phyloP scores from a whole-genome alignment of 2,329 filamentous ascomycete species.

The Harringtonia lauricola region DNA sequence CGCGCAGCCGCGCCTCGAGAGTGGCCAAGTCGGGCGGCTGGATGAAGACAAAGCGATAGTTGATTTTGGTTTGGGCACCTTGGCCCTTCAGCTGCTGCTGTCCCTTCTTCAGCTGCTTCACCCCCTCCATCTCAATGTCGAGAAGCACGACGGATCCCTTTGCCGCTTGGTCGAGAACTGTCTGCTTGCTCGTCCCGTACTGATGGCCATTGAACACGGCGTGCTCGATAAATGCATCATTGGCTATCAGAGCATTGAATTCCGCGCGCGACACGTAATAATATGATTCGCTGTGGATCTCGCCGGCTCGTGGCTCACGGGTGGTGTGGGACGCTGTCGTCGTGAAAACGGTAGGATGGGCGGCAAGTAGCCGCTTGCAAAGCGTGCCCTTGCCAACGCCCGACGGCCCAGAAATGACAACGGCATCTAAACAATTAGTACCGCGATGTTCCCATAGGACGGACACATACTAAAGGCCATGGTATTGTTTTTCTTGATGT shows the following conservation, averaged over 20 bases:
- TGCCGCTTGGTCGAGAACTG: slow-evolving; percentile 45
- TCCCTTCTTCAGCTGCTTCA: slow-evolving; percentile 65
- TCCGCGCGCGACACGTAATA: slow-evolving; percentile 57
- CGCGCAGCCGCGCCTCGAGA: slow-evolving; percentile 62
- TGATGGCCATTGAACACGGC: slow-evolving; percentile 75
- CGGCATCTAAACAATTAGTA: too few relatives aligned
- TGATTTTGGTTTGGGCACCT: slow-evolving; percentile 21
- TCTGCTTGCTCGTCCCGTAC: slow-evolving; percentile 68
- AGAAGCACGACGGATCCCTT: slow-evolving; percentile 67
- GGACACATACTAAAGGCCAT: too few relatives aligned
- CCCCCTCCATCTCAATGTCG: slow-evolving; percentile 92
- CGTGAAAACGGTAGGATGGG: slow-evolving; percentile 39
- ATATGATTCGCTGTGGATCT: slow-evolving; percentile 70
- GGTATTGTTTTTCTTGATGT: too few relatives aligned
- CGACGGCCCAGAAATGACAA: slow-evolving; percentile 69
- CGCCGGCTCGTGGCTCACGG: slow-evolving; percentile 60
- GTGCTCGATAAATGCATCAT: slow-evolving; percentile 69
- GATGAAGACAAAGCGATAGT: slow-evolving; percentile 71
- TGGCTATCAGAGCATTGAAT: slow-evolving; percentile 54
- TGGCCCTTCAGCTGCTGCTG: slow-evolving; percentile 43
- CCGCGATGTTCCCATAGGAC: too few relatives aligned
- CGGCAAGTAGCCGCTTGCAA: slow-evolving; percentile 55
- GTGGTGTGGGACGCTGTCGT: slow-evolving; percentile 67
- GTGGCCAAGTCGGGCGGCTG: slow-evolving; percentile 65
- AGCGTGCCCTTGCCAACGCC: slow-evolving; percentile 75